phyloP scores from a whole-genome alignment of 2,329 filamentous ascomycete species.

The Exophiala oligosperma region DNA sequence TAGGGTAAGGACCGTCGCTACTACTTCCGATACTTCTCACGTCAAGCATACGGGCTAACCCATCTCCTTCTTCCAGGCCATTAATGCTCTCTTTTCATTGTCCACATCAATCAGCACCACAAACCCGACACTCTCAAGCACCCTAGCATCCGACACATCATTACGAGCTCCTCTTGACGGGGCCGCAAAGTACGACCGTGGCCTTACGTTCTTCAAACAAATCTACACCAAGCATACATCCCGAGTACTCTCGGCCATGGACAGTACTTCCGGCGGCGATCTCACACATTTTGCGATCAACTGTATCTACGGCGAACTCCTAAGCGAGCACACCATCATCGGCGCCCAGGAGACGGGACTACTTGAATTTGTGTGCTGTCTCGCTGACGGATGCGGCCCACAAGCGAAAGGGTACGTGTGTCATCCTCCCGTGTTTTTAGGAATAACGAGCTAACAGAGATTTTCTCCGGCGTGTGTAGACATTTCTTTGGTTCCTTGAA shows the following conservation, averaged over 20 bases:
- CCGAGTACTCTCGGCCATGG: slow-evolving; percentile 30
- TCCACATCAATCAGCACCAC: slow-evolving; percentile 26
- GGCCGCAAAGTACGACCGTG: slow-evolving; percentile 28
- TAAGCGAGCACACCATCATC: slow-evolving; percentile 30
- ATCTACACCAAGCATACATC: slow-evolving; percentile 33
- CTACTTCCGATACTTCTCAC: not conserved
- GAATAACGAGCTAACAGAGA: not conserved
- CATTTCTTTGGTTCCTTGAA: slow-evolving; percentile 34
- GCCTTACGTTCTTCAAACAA: slow-evolving; percentile 30
- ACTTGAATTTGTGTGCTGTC: slow-evolving; percentile 34
- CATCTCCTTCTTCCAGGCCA: slow-evolving; percentile 22
- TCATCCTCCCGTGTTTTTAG: not conserved
- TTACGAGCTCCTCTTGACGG: slow-evolving; percentile 22
- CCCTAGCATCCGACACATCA: slow-evolving; percentile 24
- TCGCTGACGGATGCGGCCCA: slow-evolving; percentile 31
- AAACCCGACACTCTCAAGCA: slow-evolving; percentile 18
- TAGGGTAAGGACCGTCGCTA: slow-evolving; percentile 21
- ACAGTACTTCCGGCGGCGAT: slow-evolving; percentile 30
- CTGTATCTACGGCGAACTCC: slow-evolving; percentile 34
- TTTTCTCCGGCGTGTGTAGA: slow-evolving; percentile 5
- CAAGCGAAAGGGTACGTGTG: slow-evolving; percentile 33
- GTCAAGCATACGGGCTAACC: not conserved
- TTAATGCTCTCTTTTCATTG: slow-evolving; percentile 31
- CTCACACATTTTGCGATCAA: slow-evolving; percentile 32
- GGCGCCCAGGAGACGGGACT: slow-evolving; percentile 31